Conservation (phyloP, 1,139 yeast species). For the Geotrichum siamense region DNA sequence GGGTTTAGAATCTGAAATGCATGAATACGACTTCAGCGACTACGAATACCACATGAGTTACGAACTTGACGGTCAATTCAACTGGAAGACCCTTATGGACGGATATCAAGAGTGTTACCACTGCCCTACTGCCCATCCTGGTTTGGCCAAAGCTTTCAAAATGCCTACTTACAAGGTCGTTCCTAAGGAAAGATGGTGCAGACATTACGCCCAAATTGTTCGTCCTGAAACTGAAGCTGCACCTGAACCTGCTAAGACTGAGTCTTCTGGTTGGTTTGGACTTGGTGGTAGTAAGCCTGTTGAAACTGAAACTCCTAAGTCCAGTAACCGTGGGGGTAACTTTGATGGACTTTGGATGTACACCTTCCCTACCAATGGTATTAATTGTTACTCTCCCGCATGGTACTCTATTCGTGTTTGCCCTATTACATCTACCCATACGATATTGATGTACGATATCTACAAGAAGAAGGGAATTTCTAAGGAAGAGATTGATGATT, state of each 20-base stretch:
- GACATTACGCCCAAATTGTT: conserved; percentile 54
- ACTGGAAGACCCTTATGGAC: conserved; percentile 62
- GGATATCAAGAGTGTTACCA: conserved; percentile 63
- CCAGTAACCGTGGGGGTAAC: conserved; percentile 44
- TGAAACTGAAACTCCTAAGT: not conserved
- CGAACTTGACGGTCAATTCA: conserved; percentile 54
- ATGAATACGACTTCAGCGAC: conserved; percentile 51
- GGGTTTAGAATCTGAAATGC: conserved; percentile 46
- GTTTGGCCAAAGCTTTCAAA: conserved; percentile 48
- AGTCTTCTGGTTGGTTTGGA: conserved; percentile 11
- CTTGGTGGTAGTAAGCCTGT: conserved; percentile 1
- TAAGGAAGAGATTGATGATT: conserved; percentile 47
- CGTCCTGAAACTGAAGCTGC: conserved; percentile 23
- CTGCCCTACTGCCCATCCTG: conserved; percentile 62
- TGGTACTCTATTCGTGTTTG: conserved; percentile 57
- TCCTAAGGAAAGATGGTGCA: conserved; percentile 51
- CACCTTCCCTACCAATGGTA: conserved; percentile 51
- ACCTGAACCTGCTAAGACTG: not conserved
- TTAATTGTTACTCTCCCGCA: conserved; percentile 59
- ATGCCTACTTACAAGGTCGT: conserved; percentile 61
- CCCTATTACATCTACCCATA: conserved; percentile 47
- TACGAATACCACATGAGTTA: conserved; percentile 62
- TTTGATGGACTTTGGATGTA: conserved; percentile 49
- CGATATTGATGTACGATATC: conserved; percentile 53
- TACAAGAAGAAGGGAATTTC: conserved; percentile 53